Evolutionary conservation across 768 basidiomycete species (phyloP).

Genomic region (Gloeopeniophorella convolvens): DNA sequence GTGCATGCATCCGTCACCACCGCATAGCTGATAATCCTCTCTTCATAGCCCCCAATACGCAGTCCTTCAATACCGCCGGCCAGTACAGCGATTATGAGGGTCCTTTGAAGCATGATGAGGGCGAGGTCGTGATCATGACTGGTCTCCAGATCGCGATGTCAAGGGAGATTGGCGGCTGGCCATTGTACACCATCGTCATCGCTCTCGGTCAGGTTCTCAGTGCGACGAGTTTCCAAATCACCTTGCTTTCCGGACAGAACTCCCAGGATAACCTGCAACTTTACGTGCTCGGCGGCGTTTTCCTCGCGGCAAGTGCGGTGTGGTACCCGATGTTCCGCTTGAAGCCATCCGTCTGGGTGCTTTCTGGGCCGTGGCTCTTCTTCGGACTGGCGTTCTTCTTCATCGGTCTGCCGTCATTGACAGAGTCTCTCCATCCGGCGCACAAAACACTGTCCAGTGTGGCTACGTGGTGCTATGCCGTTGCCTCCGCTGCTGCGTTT

Average conservation of each 20-base stretch:
- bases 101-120: slow-evolving; percentile 32
- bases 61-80: slow-evolving; percentile 39
- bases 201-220: slow-evolving; percentile 85
- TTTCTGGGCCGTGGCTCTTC: slow-evolving; percentile 86
- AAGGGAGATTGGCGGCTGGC: slow-evolving; percentile 79
- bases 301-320: slow-evolving; percentile 75
- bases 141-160: slow-evolving; percentile 79
- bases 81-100: slow-evolving; percentile 42
- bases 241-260: slow-evolving; percentile 80
- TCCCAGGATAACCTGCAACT: slow-evolving; percentile 75
- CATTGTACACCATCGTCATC: slow-evolving; percentile 85
- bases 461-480: slow-evolving; percentile 88
- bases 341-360: slow-evolving; percentile 81
- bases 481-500: slow-evolving; percentile 91
- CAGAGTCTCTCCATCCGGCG: slow-evolving; percentile 47
- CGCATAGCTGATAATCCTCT: slow-evolving; percentile 22
- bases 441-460: slow-evolving; percentile 65
- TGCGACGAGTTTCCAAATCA: slow-evolving; percentile 93
- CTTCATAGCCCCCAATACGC: slow-evolving; percentile 36
- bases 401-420: slow-evolving; percentile 80
- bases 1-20: slow-evolving; percentile 3
- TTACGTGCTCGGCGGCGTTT: slow-evolving; percentile 87
- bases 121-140: slow-evolving; percentile 74
- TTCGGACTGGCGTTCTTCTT: slow-evolving; percentile 88
- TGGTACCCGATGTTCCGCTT: slow-evolving; percentile 90